Base-by-base conservation (phyloP, 2,329 filamentous ascomycete genomes). In the Pyrenochaeta sp. region DNA sequence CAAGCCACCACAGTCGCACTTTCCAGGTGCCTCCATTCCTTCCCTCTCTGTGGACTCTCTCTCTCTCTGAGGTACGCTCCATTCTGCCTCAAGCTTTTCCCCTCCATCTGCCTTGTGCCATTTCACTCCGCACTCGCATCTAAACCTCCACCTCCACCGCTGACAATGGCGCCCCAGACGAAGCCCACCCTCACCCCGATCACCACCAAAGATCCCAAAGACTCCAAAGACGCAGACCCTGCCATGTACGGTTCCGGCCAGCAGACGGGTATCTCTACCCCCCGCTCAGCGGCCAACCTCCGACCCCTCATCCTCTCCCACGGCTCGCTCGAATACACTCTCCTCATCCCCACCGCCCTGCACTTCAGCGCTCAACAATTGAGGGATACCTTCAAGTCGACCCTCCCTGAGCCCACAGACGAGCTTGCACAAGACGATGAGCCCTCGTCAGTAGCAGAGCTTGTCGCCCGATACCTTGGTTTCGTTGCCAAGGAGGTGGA, bases 361-460 rank as follows among this genome's bases (percentile, higher is more conserved):
- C 94, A 99, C 77, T 99, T 95, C 80, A 92, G 94, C 74, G 94
- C 94, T 63, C 88, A 91, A 49, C 90, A 96, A 77, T 81, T 97
- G 69, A 95, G 93, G 80, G 92, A 96, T 63, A 83, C 86, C 58
- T 99, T 99, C 77, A 83, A 85, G 56, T 82, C 89, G 34, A 90
- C 86, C 55, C 82, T 99, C 60, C 95, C 95, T 40, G 81, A 86
- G 64, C 89, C 94, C 44, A 99, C 95, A 70, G 94, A 99, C 71
- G 94, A 99, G 79, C 84, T 97, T 55, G 95, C 94, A 50, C 91
- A 93, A 71, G 95, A 99, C 79, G 94, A 99, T 63, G 95, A 99
- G 79, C 94, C 94, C n/a, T 97, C 94, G 24, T 99, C 95, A 17
- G 85, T 92, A 32, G 79, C 90, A 30, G 94, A 99, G 77, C 81